Conservation (phyloP, 805 yeast species). For the Starmerella kuoi region DNA sequence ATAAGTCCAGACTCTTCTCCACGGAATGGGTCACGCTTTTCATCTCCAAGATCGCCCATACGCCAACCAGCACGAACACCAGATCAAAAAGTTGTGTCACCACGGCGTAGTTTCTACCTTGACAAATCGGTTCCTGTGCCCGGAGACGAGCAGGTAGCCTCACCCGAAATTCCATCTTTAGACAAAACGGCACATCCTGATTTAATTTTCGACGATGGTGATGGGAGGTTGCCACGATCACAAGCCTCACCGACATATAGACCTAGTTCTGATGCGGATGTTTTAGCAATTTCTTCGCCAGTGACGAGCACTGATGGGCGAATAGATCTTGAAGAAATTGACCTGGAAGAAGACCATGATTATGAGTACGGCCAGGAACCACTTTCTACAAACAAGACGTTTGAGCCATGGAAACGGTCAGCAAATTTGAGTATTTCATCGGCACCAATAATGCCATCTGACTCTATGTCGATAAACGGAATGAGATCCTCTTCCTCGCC, state of each 20-base stretch:
- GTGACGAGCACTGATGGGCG: background rate
- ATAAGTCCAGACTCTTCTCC: background rate
- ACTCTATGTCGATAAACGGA: background rate
- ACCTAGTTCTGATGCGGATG: conserved; percentile 4
- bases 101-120: conserved; percentile 6
- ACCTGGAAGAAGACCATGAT: background rate
- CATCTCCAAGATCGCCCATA: background rate
- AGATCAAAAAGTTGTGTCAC: background rate
- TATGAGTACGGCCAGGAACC: background rate
- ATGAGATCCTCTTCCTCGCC: background rate
- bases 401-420: background rate
- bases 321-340: conserved; percentile 3
- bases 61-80: background rate
- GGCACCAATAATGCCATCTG: background rate
- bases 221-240: conserved; percentile 14
- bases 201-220: conserved; percentile 16
- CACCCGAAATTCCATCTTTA: background rate
- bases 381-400: background rate
- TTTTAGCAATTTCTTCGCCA: conserved; percentile 7
- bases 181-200: background rate
- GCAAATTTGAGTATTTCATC: too few relatives aligned
- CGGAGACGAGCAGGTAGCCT: conserved; percentile 1
- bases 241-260: conserved; percentile 7
- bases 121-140: conserved; percentile 3
- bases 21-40: background rate